A percentile compares a stretch with the other conserved stretches of the same genome.
Conservation (phyloP, 805 yeast genomes). For the Tetrapisispora namnaoensis region DNA sequence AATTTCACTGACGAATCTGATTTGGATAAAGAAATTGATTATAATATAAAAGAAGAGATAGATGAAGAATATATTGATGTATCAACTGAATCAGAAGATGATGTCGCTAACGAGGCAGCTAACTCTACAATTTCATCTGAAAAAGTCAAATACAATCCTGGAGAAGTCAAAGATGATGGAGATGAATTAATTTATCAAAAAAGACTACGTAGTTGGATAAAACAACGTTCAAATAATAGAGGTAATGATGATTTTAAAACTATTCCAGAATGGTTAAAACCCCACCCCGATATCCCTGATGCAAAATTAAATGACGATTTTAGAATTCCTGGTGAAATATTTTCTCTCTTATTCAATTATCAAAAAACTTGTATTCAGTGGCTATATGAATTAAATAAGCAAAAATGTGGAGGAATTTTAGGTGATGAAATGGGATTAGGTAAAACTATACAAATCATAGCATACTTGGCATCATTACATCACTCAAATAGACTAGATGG, state of each 20-base stretch:
- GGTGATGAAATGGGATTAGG: conserved; percentile 99
- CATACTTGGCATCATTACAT: conserved; percentile 85
- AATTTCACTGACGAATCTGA: conserved; percentile 11
- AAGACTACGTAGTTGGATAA: conserved; percentile 53
- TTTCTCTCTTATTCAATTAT: conserved; percentile 78
- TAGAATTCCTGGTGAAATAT: conserved; percentile 82
- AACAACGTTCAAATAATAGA: conserved; percentile 37
- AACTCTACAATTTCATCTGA: conserved; percentile 6
- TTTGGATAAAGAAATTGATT: conserved; percentile 11
- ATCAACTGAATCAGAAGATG: not conserved
- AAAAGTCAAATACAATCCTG: conserved; percentile 16
- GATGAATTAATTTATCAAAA: conserved; percentile 53
- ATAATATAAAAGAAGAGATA: conserved; percentile 13
- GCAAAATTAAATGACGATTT: conserved; percentile 63
- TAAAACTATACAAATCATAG: conserved; percentile 84
- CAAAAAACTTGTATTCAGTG: conserved; percentile 96
- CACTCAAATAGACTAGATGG: conserved; percentile 64
- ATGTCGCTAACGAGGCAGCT: conserved; percentile 11
- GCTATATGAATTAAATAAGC: conserved; percentile 89
- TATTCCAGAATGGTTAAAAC: conserved; percentile 54
- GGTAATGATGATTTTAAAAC: conserved; percentile 13
- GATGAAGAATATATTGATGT: conserved; percentile 9
- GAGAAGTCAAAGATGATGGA: conserved; percentile 60
- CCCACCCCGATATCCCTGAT: conserved; percentile 72
- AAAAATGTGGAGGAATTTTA: conserved; percentile 86